Conservation (phyloP, 2,329 filamentous ascomycete genomes). For the Penicillium brasilianum region DNA sequence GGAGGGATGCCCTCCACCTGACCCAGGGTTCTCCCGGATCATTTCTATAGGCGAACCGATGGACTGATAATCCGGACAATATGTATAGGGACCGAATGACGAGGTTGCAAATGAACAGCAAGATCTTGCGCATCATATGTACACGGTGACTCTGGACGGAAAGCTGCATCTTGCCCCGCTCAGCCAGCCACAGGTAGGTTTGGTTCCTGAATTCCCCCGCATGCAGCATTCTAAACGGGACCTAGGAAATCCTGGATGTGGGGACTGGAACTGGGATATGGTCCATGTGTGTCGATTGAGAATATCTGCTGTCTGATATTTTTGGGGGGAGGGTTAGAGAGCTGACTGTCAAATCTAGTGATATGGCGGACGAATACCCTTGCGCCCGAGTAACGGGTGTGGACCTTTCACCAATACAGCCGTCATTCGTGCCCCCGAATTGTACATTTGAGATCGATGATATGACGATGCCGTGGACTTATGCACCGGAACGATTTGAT, state of each 20-base stretch:
- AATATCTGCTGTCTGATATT: neutral
- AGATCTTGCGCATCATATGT: conserved; percentile 49
- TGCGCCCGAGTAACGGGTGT: conserved; percentile 52
- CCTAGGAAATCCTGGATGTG: conserved; percentile 31
- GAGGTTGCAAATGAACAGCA: conserved; percentile 29
- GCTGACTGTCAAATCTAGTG: conserved; percentile 23
- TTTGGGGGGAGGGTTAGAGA: neutral
- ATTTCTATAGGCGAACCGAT: neutral
- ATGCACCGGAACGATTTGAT: conserved; percentile 44
- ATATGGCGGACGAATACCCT: conserved; percentile 43
- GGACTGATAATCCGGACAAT: neutral
- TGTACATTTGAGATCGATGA: conserved; percentile 56
- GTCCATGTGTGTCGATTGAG: conserved; percentile 23
- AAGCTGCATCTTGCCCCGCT: conserved; percentile 38
- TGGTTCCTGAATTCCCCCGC: neutral
- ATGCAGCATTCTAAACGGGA: neutral
- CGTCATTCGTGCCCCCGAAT: conserved; percentile 52
- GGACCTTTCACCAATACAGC: conserved; percentile 58
- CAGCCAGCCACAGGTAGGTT: conserved; percentile 22
- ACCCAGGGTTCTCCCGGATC: neutral
- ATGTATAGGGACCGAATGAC: conserved; percentile 28
- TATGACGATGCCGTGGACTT: conserved; percentile 50
- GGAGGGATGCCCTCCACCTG: neutral
- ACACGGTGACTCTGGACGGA: conserved; percentile 38
- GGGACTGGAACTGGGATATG: conserved; percentile 33